phyloP scores from a whole-genome alignment of 1,284 basidiomycete genomes.

The Ceratobasidium sp. region DNA sequence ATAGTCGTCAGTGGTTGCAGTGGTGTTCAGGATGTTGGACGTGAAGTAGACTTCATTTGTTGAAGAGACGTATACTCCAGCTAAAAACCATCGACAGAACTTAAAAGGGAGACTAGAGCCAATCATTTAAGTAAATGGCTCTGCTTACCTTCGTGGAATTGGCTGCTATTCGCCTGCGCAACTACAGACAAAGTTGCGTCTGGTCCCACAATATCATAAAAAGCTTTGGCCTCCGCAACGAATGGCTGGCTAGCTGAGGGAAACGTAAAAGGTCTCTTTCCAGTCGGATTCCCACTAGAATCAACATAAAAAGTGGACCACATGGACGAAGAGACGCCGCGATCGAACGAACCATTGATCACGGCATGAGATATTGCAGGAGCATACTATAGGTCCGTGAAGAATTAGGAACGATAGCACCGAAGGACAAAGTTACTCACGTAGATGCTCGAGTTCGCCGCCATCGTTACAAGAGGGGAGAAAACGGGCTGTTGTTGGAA shows the following conservation, averaged over 20 bases:
- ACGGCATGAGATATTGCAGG: conserved; percentile 36
- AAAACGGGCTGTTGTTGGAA: no score
- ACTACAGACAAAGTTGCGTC: conserved; percentile 10
- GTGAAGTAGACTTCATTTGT: conserved; percentile 43
- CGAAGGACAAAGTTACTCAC: background rate
- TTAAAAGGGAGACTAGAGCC: no score
- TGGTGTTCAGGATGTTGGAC: conserved; percentile 41
- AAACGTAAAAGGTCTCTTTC: conserved; percentile 14
- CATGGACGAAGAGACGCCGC: conserved; percentile 28
- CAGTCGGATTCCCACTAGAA: conserved; percentile 10
- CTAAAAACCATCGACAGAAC: background rate
- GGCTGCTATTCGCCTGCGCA: conserved; percentile 28
- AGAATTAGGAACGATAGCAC: background rate
- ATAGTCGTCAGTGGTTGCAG: background rate
- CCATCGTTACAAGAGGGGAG: no score
- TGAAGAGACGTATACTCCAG: conserved; percentile 34
- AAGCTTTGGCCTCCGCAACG: conserved; percentile 29
- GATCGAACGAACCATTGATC: conserved; percentile 42
- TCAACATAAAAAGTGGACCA: conserved; percentile 41
- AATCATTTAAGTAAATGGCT: no score
- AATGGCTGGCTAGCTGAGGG: conserved; percentile 25
- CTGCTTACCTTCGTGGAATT: conserved; percentile 36
- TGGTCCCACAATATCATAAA: conserved; percentile 22
- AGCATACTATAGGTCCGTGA: background rate
- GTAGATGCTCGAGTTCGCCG: conserved; percentile 1